phyloP scores from a whole-genome alignment of 192 early-diverging fungal species.

The Coemansia pectinata region DNA sequence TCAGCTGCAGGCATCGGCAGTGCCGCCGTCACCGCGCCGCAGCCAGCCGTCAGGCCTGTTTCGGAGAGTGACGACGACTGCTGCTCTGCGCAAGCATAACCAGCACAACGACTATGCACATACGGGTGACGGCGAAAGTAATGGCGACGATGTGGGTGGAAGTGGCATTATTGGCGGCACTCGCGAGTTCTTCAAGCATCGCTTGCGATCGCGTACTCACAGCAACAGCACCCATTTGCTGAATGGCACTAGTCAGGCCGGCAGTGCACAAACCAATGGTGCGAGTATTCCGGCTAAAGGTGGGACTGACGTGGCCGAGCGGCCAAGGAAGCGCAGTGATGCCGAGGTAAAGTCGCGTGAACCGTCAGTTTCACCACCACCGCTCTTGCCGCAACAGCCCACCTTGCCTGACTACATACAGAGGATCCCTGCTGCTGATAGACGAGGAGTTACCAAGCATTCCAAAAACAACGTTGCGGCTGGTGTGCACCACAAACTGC shows the following conservation, averaged over 20 bases:
- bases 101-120: not conserved
- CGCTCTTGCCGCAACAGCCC: slow-evolving; percentile 12
- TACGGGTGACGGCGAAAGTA: slow-evolving; percentile 9
- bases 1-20: not conserved
- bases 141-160: slow-evolving; percentile 4
- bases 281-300: not conserved
- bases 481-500: not conserved
- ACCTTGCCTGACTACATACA: slow-evolving; percentile 24
- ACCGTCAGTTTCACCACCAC: slow-evolving; percentile 4
- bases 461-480: not conserved
- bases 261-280: not conserved
- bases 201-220: slow-evolving; percentile 42
- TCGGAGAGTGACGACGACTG: slow-evolving; percentile 38
- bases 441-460: not conserved
- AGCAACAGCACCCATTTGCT: slow-evolving; percentile 14
- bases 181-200: slow-evolving; percentile 41
- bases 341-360: slow-evolving; percentile 44
- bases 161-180: slow-evolving; percentile 45
- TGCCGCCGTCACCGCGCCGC: not conserved
- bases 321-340: slow-evolving; percentile 40
- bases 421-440: slow-evolving; percentile 5
- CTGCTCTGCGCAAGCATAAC: slow-evolving; percentile 26
- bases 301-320: not conserved
- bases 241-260: not conserved
- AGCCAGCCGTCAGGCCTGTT: slow-evolving; percentile 23